Evolutionary conservation across 116 monocot species (phyloP).

Genomic region (Thalassia testudinum): DNA sequence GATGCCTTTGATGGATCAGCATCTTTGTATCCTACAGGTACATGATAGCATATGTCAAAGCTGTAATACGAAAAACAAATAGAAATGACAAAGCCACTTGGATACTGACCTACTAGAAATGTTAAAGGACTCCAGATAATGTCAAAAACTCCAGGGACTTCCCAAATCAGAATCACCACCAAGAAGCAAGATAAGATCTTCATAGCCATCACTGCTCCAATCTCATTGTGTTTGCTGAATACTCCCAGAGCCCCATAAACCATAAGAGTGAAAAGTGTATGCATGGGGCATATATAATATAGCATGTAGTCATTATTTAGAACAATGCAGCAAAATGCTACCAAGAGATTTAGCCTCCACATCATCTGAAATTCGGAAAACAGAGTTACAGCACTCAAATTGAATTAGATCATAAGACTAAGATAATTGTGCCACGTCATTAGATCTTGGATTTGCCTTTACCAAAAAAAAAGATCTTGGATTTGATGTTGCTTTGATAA

Average conservation of each 20-base stretch:
- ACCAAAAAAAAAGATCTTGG: too few species aligned
- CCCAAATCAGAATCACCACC: conserved; percentile 80
- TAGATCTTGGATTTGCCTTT: too few species aligned
- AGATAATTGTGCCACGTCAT: too few species aligned
- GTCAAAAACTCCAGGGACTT: conserved; percentile 90
- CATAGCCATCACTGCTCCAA: conserved; percentile 64
- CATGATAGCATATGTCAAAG: not conserved
- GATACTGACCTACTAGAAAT: conserved; percentile 57
- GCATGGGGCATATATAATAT: conserved; percentile 98
- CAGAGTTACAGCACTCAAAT: not conserved
- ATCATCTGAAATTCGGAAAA: conserved; percentile 64
- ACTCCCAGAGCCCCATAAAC: conserved; percentile 87
- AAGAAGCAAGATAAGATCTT: conserved; percentile 67
- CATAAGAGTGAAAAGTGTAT: conserved; percentile 94
- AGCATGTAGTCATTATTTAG: conserved; percentile 96
- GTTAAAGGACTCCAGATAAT: conserved; percentile 75
- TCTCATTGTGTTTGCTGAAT: conserved; percentile 88
- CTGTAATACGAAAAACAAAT: not conserved
- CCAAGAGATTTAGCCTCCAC: conserved; percentile 94
- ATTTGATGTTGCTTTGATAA: too few species aligned
- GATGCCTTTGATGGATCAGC: conserved; percentile 51
- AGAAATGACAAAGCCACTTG: not conserved
- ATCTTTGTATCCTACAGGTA: conserved; percentile 11
- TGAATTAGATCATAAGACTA: too few species aligned
- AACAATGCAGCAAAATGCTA: conserved; percentile 79